Percentiles rank a stretch among this genome's conserved stretches.
These are phyloP conservation scores for Pythium sukuiense DNA, from an alignment of 352 stramenopile species.

Conservation along the genomic window DNA sequence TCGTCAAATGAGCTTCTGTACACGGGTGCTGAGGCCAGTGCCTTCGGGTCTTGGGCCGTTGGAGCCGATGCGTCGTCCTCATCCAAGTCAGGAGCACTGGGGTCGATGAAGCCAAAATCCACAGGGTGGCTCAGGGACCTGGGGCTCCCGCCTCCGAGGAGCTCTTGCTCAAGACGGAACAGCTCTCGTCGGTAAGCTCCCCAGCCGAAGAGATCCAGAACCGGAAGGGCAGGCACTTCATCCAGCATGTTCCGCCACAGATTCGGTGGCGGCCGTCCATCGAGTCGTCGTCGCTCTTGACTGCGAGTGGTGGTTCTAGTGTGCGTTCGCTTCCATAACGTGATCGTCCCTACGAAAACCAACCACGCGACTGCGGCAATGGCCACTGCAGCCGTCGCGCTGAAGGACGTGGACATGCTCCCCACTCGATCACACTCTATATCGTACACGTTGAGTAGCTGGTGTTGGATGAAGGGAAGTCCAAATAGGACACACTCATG, in stretches of 20 bases:
- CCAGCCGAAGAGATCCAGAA: background rate
- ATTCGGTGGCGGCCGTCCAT: background rate
- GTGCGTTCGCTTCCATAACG: too few relatives aligned
- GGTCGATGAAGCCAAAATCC: background rate
- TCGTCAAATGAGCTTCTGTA: background rate
- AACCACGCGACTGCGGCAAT: too few relatives aligned
- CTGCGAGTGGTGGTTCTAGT: too few relatives aligned
- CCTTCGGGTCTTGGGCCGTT: background rate
- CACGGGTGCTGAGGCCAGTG: background rate
- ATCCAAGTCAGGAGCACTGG: background rate
- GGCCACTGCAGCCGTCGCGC: too few relatives aligned
- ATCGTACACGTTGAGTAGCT: constrained; percentile 8
- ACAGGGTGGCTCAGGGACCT: background rate
- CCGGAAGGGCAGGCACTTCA: background rate
- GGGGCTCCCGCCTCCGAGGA: background rate
- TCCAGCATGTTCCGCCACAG: background rate
- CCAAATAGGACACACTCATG: background rate
- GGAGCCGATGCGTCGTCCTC: background rate
- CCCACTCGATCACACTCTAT: background rate
- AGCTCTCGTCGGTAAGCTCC: background rate
- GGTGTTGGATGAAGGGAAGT: constrained; percentile 17
- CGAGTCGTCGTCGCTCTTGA: background rate
- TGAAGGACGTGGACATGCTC: too few relatives aligned
- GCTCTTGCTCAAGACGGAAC: background rate
- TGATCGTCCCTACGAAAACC: too few relatives aligned